Evolutionary conservation across 1,284 basidiomycete genomes (phyloP), one percentile per base, ranked within the genome.

Genomic region (Pterulicium gracile): DNA sequence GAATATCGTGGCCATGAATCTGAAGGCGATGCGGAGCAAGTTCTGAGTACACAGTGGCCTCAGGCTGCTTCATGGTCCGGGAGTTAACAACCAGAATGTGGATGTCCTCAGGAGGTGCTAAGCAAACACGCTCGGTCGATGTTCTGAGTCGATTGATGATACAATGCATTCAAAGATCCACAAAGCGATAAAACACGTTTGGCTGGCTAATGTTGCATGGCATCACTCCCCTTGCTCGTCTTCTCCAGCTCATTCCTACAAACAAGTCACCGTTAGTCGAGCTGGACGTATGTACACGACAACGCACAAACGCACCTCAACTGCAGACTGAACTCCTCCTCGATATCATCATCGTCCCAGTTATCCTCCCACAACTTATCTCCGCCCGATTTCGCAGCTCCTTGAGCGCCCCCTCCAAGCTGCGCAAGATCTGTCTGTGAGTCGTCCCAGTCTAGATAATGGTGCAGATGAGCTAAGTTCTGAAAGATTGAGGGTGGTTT

Each of bases 341-440:
- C 95, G 51, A 96, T 84, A 64, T 97, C 94, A 65, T 98, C 95
- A 58, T 98, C 95, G 59, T 98, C 95, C 95, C 95, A 98, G 63
- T 97, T 97, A 58, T 98, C 95, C 70, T 98, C 94, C 95, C 95
- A 98, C 23, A 98, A 70, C 60, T 93, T 88, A 62, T 88, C 79
- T 10, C 81, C 81, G 34, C 77, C 79, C 19, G 81, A 80, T 58
- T 79, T 83, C 10, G 84, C 81, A 18, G 71, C 77, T 2, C 81
- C 84, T 2, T 82, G 83, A 17, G 77, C 73, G 12, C 75, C 69
- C n/a, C 81, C 81, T 46, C 73, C 75, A 39, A 89, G 64, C 59
- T 89, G 84, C 4, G 83, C 81, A 20, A 91, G 63, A 58, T 88
- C 81, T 3, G 88, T 89, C 54, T 88, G 73, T 0, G 82, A 78